A percentile compares a stretch with the other conserved stretches of the same genome.
Conservation (phyloP, 768 basidiomycete species). For the Calocybe gangraenosa region DNA sequence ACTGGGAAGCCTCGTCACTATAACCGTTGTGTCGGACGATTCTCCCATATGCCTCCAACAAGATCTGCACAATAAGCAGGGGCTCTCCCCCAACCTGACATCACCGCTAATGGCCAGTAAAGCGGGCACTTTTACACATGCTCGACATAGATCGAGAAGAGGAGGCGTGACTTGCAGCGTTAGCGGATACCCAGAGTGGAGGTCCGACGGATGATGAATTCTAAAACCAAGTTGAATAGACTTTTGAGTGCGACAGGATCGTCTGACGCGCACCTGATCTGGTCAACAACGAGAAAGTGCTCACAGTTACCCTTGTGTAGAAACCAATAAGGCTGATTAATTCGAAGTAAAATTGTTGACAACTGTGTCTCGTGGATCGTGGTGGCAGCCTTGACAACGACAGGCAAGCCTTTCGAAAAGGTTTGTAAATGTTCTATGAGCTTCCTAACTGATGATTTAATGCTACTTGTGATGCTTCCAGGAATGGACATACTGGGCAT, state of each 20-base stretch:
- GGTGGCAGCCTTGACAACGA: conserved; percentile 34
- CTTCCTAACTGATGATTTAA: conserved; percentile 31
- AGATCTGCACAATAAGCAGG: conserved; percentile 64
- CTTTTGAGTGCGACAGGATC: neutral
- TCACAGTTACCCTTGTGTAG: conserved; percentile 81
- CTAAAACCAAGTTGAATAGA: conserved; percentile 29
- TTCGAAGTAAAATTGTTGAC: conserved; percentile 50
- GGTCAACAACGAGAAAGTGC: conserved; percentile 70
- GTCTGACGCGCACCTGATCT: conserved; percentile 52
- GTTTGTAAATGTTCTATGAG: conserved; percentile 24
- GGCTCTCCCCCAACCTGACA: conserved; percentile 72
- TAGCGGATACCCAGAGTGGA: conserved; percentile 57
- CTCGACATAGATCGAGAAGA: conserved; percentile 59
- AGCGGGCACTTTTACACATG: conserved; percentile 69
- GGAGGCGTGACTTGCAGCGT: conserved; percentile 62
- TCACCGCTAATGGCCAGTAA: conserved; percentile 66
- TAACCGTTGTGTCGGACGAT: conserved; percentile 33
- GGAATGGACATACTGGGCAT: conserved; percentile 40
- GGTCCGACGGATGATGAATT: conserved; percentile 55
- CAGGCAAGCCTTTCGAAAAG: conserved; percentile 25
- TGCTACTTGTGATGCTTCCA: conserved; percentile 30
- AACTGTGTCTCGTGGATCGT: conserved; percentile 47
- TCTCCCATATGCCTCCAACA: conserved; percentile 74
- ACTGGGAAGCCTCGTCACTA: conserved; percentile 50
- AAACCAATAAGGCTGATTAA: conserved; percentile 80